Evolutionary conservation across 345 rosid genomes (phyloP).

Genomic region (Eutrema yunnanense): DNA sequence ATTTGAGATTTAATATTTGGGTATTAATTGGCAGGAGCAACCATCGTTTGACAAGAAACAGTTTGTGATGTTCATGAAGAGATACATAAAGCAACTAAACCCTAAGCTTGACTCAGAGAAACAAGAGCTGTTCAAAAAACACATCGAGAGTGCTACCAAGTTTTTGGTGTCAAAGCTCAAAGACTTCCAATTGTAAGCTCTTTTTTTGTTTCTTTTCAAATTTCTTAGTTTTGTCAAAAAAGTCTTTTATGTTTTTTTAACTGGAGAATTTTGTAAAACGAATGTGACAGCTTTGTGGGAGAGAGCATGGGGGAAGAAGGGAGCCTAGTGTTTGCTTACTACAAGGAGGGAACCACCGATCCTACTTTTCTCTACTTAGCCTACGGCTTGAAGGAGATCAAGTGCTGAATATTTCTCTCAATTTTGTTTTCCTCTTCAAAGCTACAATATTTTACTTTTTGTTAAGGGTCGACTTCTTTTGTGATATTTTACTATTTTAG

Average conservation of each 20-base stretch:
- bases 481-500: no score
- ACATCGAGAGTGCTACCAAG: conserved; percentile 37
- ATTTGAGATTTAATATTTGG: background rate
- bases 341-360: conserved; percentile 66
- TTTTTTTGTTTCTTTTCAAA: background rate
- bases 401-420: conserved; percentile 39
- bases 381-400: conserved; percentile 71
- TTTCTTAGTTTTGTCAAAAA: background rate
- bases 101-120: conserved; percentile 50
- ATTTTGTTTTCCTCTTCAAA: background rate
- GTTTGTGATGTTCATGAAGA: conserved; percentile 56
- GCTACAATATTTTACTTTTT: background rate
- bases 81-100: conserved; percentile 58
- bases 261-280: background rate
- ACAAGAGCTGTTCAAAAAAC: conserved; percentile 46
- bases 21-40: conserved; percentile 59
- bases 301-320: conserved; percentile 87
- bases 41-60: conserved; percentile 79
- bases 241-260: background rate
- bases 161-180: conserved; percentile 60
- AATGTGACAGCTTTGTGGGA: conserved; percentile 65
- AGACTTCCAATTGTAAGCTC: conserved; percentile 72
- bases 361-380: conserved; percentile 82
- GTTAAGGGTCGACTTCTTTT: no score
- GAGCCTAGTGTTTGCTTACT: conserved; percentile 67